Evolutionary conservation across 2,329 filamentous ascomycete genomes (phyloP), one percentile per base, ranked within the genome.

Genomic region (Aspergillus sp.): DNA sequence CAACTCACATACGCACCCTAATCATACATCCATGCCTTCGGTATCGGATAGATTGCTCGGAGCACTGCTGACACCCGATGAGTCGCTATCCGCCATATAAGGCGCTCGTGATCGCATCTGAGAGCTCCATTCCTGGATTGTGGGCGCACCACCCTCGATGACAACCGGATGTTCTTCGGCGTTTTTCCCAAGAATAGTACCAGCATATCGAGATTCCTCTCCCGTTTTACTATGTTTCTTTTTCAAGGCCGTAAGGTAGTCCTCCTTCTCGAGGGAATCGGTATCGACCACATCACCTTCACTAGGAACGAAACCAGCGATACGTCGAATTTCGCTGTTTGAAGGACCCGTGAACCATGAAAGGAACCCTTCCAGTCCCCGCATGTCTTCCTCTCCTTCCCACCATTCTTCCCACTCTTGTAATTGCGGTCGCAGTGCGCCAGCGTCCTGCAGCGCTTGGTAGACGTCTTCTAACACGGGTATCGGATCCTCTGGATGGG

Each of bases 171-270:
- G 86, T 56, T 87, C 84, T 64, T 96, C 91, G 49, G 83, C 83
- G 45, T 82, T 80, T 63, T 87, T 87, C 4, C 93, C 93, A 11
- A 98, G 80, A 0, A 95, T 84, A 0, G 93, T 96, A 31, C 91
- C 91, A 64, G 89, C 86, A 73, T 91, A 96, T 68, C 93, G 88
- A 9, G 88, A 88, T 69, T 96, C 92, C 68, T 96, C 91, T 61
- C 90, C 90, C 1, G 89, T 90, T 67, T 95, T 96, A 77, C 88
- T 92, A 73, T 96, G 90, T 70, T 96, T 96, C 77, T 93, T 95
- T 75, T 96, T 97, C 43, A 98, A 79, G 4, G 87, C 89, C 56
- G 83, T 86, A 17, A 93, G 70, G 68, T 89, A 93, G 71, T 93
- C 89, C 21, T 86, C 86, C 57, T 84, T 85, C 55, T 86, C 84